Evolutionary conservation across 768 basidiomycete species (phyloP).

Genomic region (Naganishia antarctica): DNA sequence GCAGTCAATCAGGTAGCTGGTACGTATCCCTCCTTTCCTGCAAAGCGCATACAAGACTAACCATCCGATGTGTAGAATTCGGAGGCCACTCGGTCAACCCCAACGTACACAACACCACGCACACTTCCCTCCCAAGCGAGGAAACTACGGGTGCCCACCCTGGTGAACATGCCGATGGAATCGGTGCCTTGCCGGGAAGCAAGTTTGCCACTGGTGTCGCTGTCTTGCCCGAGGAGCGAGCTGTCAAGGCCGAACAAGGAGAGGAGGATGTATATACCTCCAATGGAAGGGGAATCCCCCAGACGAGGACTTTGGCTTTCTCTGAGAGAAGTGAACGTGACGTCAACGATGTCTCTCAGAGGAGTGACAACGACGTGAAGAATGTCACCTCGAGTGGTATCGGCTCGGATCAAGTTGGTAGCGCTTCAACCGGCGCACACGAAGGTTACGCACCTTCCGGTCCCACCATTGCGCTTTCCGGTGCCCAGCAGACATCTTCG

Average conservation of each 20-base stretch:
- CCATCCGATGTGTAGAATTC: not conserved
- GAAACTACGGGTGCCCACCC: slow-evolving; percentile 38
- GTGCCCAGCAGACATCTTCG: not conserved
- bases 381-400: no score
- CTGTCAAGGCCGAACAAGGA: not conserved
- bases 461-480: not conserved
- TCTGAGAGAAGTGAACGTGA: not conserved
- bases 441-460: slow-evolving; percentile 17
- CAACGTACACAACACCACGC: not conserved
- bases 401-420: no score
- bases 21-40: not conserved
- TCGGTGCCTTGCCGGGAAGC: slow-evolving; percentile 37
- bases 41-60: no score
- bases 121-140: slow-evolving; percentile 34
- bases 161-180: slow-evolving; percentile 35
- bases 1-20: not conserved
- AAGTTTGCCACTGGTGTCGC: slow-evolving; percentile 39
- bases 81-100: slow-evolving; percentile 15
- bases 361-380: no score
- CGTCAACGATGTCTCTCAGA: no score
- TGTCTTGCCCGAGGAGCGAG: slow-evolving; percentile 38
- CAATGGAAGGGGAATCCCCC: not conserved
- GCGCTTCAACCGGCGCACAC: not conserved
- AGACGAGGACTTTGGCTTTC: not conserved
- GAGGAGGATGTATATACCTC: not conserved